Base-by-base conservation (phyloP, 176 grass and related monocot species). In the Bromus sterilis region DNA sequence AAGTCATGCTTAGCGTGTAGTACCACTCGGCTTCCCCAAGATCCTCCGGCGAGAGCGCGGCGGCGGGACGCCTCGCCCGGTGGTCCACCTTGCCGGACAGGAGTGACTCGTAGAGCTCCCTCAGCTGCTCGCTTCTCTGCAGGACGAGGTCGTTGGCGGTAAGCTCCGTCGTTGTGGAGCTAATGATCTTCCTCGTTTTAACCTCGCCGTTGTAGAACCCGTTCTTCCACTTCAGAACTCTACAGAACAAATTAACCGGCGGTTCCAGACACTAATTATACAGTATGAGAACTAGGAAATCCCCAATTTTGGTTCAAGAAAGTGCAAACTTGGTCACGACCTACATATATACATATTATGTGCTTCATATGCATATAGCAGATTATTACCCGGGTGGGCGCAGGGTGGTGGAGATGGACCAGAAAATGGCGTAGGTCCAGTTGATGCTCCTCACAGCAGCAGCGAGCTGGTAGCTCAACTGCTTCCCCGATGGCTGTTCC, bases 171-270 rank as follows among this genome's bases (percentile, higher is more conserved):
- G 91, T 97, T 9, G 39, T 41, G 10, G 88, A 87, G 66, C 87
- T 87, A 35, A 78, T 76, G 15, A 87, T 89, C 86, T 94, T 98
- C 58, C 86, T 82, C 15, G 95, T 98, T 82, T 94, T 98, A 12
- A 98, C 81, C 63, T 93, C 95, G 24, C 92, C 95, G 65, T 98
- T 98, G 80, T 98, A 98, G 84, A 89, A 94, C 25, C 95, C 95
- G 55, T 91, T 79, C 14, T 64, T 82, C 95, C 95, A 98, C 3
- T 73, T 78, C 57, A 98, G 34, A 21, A 87, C 35, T 36, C 35
- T 36, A 6, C 4, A 36, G 7, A 6, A 36, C 35, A 36, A 36
- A 36, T 6, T 6, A 6, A 36, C 35, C 4, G 35, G 4, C n/a
- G n/a, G n/a, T n/a, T n/a, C 35, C 35, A 6, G 35, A 36, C 2